Evolutionary conservation across 768 basidiomycete species (phyloP).

Genomic region (Termitomyces sp.): DNA sequence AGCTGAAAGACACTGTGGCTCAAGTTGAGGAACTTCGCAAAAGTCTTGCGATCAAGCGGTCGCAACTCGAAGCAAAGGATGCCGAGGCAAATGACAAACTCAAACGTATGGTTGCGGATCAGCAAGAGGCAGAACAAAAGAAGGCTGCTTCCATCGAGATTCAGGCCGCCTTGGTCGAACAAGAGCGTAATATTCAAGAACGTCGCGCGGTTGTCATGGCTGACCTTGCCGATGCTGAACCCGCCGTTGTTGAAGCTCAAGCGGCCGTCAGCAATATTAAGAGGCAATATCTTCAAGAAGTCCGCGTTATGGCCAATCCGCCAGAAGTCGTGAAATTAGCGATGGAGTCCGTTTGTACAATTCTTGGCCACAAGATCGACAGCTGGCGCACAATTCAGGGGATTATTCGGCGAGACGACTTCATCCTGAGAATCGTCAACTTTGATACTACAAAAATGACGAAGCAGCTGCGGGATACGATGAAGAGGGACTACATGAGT

Average conservation of each 20-base stretch:
- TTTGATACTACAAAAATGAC: conserved; percentile 96
- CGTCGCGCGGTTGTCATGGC: conserved; percentile 87
- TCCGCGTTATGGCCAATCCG: conserved; percentile 96
- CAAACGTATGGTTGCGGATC: conserved; percentile 95
- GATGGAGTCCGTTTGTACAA: conserved; percentile 97
- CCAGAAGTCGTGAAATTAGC: conserved; percentile 96
- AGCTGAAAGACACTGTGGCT: conserved; percentile 90
- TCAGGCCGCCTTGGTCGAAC: conserved; percentile 87
- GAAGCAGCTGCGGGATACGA: conserved; percentile 77
- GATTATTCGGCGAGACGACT: conserved; percentile 94
- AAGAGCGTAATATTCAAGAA: conserved; percentile 85
- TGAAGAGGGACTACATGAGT: conserved; percentile 92
- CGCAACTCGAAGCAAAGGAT: conserved; percentile 90
- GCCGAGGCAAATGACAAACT: conserved; percentile 96
- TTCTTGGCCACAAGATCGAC: conserved; percentile 95
- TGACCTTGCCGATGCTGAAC: conserved; percentile 96
- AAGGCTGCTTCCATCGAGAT: conserved; percentile 95
- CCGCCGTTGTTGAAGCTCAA: conserved; percentile 93
- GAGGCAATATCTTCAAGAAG: conserved; percentile 92
- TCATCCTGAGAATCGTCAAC: conserved; percentile 92
- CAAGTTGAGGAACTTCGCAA: conserved; percentile 96
- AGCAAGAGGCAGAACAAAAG: conserved; percentile 98
- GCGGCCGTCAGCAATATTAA: conserved; percentile 97
- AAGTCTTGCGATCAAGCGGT: conserved; percentile 90
- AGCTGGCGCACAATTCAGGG: conserved; percentile 94